Conservation (phyloP, 2,329 filamentous ascomycete genomes). For the Chaetomium globosum region DNA sequence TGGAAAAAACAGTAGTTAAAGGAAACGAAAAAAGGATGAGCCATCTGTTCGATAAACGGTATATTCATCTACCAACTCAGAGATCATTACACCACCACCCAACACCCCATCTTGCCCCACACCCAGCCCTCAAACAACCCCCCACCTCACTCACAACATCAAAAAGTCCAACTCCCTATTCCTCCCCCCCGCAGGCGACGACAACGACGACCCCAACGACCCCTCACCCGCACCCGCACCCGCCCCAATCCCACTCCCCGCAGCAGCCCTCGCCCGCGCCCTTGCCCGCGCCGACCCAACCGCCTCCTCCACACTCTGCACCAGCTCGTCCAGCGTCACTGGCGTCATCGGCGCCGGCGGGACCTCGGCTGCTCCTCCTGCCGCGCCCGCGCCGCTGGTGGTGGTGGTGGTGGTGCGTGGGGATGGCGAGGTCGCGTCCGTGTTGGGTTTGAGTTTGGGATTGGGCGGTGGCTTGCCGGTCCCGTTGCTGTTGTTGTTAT, state of each 20-base stretch:
- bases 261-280: conserved; percentile 27
- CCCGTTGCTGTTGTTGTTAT: not conserved
- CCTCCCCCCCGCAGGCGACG: conserved; percentile 32
- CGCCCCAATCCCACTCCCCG: conserved; percentile 1
- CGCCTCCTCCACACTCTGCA: conserved; percentile 40
- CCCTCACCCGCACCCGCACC: conserved; percentile 9
- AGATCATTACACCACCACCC: not conserved
- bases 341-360: conserved; percentile 36
- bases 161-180: conserved; percentile 49
- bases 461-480: too few relatives aligned
- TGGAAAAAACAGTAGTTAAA: too few relatives aligned
- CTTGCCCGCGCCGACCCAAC: conserved; percentile 31
- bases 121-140: not conserved
- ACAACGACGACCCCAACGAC: not conserved
- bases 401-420: too few relatives aligned
- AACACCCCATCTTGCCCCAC: not conserved
- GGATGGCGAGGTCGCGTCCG: not conserved
- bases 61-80: too few relatives aligned
- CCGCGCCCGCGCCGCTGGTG: too few relatives aligned
- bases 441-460: too few relatives aligned
- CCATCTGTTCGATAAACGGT: too few relatives aligned
- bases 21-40: too few relatives aligned
- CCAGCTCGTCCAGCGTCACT: conserved; percentile 41
- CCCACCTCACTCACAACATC: conserved; percentile 38
- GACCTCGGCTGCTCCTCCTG: too few relatives aligned